These are phyloP conservation scores for Podospora anserina DNA, from an alignment of 495 filamentous ascomycete species.

Conservation along the genomic window DNA sequence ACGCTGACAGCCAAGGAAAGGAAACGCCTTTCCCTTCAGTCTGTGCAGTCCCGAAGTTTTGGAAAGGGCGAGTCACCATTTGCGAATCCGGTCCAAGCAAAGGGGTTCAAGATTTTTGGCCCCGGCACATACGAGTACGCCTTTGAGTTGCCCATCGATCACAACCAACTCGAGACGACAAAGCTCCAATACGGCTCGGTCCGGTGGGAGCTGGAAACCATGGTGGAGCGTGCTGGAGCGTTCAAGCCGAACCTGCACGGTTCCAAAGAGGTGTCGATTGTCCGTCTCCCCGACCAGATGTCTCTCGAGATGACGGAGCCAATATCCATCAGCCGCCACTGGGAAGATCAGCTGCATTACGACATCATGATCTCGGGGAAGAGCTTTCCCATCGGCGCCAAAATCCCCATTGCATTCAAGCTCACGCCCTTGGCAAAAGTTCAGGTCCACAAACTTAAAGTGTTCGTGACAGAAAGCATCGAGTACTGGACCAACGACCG, in stretches of 20 bases:
- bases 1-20: constrained; percentile 48
- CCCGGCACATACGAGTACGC: constrained; percentile 92
- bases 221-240: constrained; percentile 83
- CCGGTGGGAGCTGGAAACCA: constrained; percentile 83
- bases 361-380: constrained; percentile 99
- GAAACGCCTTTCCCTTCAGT: constrained; percentile 70
- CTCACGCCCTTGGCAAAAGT: constrained; percentile 95
- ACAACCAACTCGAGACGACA: constrained; percentile 86
- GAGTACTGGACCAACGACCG: constrained; percentile 91
- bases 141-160: constrained; percentile 93
- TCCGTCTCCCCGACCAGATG: constrained; percentile 84
- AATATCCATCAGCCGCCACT: constrained; percentile 93
- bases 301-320: constrained; percentile 93
- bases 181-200: constrained; percentile 86
- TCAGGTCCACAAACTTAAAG: constrained; percentile 92
- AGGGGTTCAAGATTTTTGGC: constrained; percentile 84
- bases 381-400: constrained; percentile 89
- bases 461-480: constrained; percentile 89
- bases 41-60: constrained; percentile 81
- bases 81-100: constrained; percentile 65
- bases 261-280: constrained; percentile 76
- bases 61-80: constrained; percentile 69
- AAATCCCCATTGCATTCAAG: constrained; percentile 96
- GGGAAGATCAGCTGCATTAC: constrained; percentile 98
- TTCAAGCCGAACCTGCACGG: constrained; percentile 90